Evolutionary conservation across 2,329 filamentous ascomycete genomes (phyloP).

Genomic region (Fusarium algeriense): DNA sequence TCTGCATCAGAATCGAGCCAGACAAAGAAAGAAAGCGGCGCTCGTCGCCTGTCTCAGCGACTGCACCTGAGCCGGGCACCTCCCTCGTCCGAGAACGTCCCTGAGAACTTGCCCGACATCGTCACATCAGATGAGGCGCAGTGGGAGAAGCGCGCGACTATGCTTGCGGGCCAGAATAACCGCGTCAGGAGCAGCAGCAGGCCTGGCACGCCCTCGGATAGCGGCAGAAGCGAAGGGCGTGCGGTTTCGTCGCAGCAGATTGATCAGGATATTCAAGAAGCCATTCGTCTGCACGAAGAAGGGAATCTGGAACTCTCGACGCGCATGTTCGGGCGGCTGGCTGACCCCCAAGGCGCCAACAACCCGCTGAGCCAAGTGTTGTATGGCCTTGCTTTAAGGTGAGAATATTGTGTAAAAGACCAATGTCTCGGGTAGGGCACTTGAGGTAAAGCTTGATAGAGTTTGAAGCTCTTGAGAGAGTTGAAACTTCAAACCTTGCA

Average conservation of each 20-base stretch:
- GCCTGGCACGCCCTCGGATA: constrained; percentile 54
- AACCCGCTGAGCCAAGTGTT: constrained; percentile 96
- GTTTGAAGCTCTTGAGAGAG: constrained; percentile 18
- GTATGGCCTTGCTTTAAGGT: constrained; percentile 91
- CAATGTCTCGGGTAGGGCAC: constrained; percentile 29
- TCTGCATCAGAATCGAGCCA: constrained; percentile 60
- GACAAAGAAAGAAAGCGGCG: constrained; percentile 50
- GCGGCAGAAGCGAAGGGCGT: constrained; percentile 41
- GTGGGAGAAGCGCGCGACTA: constrained; percentile 96
- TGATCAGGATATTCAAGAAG: constrained; percentile 86
- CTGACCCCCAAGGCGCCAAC: constrained; percentile 85
- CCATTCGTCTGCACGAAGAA: constrained; percentile 91
- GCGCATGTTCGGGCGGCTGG: constrained; percentile 84
- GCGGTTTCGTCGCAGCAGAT: constrained; percentile 62
- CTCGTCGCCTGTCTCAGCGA: constrained; percentile 73
- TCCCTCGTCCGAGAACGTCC: constrained; percentile 78
- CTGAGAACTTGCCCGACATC: constrained; percentile 83
- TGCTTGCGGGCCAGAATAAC: constrained; percentile 77
- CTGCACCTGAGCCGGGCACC: constrained; percentile 73
- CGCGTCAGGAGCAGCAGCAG: constrained; percentile 56
- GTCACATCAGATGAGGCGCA: constrained; percentile 71
- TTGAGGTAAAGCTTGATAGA: neutral
- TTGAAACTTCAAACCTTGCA: constrained; percentile 23
- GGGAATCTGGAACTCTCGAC: constrained; percentile 85
- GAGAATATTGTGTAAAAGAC: constrained; percentile 34